A percentile compares a stretch with the other conserved stretches of the same genome.
Evolutionary conservation across 805 yeast species (phyloP).

Genomic region (Yueomyces sp.): DNA sequence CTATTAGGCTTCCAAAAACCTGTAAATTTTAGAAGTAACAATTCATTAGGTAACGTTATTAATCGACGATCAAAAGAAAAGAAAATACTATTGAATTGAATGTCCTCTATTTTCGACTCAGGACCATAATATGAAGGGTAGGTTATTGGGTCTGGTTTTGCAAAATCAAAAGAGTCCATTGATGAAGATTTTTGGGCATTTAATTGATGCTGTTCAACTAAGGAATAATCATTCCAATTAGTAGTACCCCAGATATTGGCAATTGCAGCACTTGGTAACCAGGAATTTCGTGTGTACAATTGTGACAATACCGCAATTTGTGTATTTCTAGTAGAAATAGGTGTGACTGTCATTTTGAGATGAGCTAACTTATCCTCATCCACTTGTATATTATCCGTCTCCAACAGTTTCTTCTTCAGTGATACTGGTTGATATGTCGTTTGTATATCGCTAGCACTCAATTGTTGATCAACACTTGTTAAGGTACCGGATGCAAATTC

Average conservation of each 20-base stretch:
- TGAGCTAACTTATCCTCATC: constrained; percentile 5
- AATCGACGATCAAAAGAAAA: constrained; percentile 29
- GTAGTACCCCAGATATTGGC: constrained; percentile 89
- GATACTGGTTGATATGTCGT: constrained; percentile 18
- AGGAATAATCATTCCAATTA: constrained; percentile 62
- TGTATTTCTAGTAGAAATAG: constrained; percentile 58
- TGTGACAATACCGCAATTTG: constrained; percentile 52
- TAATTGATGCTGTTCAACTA: not conserved
- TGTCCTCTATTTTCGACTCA: constrained; percentile 44
- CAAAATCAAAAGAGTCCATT: not conserved
- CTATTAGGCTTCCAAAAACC: constrained; percentile 59
- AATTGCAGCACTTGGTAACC: constrained; percentile 63
- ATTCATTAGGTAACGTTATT: constrained; percentile 34
- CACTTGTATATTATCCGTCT: constrained; percentile 10
- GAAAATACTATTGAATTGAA: constrained; percentile 64
- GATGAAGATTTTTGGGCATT: not conserved
- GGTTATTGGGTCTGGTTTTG: not conserved
- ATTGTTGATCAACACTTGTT: constrained; percentile 34
- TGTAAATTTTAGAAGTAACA: constrained; percentile 45
- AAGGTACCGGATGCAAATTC: constrained; percentile 55
- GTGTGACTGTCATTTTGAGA: constrained; percentile 31
- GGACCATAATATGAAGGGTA: constrained; percentile 56
- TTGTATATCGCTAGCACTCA: constrained; percentile 6
- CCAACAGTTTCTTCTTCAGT: constrained; percentile 11
- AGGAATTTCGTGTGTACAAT: constrained; percentile 34